A percentile compares a stretch with the other conserved stretches of the same genome.
phyloP scores from a whole-genome alignment of 2,329 filamentous ascomycete species.

The Chalaropsis ovoidea region DNA sequence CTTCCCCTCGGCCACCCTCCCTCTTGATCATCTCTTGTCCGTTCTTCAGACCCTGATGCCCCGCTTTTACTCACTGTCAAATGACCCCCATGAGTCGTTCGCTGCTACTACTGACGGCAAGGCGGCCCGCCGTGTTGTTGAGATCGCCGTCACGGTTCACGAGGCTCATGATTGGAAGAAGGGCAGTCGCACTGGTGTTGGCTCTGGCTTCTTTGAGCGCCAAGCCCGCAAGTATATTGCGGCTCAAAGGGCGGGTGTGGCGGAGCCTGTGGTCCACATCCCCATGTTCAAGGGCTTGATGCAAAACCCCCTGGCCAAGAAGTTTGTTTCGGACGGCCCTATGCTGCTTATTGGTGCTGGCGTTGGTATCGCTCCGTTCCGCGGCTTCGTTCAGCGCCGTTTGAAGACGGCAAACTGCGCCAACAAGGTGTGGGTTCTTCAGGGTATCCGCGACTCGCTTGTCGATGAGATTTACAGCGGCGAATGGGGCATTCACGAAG shows the following conservation, averaged over 20 bases:
- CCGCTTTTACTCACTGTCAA: constrained; percentile 94
- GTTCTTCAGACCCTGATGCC: constrained; percentile 85
- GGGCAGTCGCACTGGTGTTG: constrained; percentile 67
- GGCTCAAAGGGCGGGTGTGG: constrained; percentile 52
- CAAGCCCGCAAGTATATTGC: constrained; percentile 63
- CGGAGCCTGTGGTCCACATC: constrained; percentile 47
- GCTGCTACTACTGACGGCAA: constrained; percentile 46
- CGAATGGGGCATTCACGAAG: constrained; percentile 89
- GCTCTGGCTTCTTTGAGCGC: constrained; percentile 87
- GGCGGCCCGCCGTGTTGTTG: constrained; percentile 68
- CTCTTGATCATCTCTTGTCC: constrained; percentile 69
- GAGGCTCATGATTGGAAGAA: constrained; percentile 70
- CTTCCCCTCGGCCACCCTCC: constrained; percentile 84
- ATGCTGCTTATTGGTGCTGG: constrained; percentile 97
- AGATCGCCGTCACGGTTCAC: constrained; percentile 94
- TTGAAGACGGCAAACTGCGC: constrained; percentile 91
- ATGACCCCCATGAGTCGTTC: constrained; percentile 75
- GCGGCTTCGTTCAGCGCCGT: constrained; percentile 89
- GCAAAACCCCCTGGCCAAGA: constrained; percentile 85
- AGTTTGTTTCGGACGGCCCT: constrained; percentile 87
- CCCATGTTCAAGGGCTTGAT: constrained; percentile 99
- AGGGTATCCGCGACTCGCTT: constrained; percentile 85
- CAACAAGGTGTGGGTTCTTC: constrained; percentile 95
- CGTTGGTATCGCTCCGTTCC: constrained; percentile 93
- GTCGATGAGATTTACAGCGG: constrained; percentile 94